Conservation (phyloP, 371 early-diverging fungal species). For the Parasitella parasitica region DNA sequence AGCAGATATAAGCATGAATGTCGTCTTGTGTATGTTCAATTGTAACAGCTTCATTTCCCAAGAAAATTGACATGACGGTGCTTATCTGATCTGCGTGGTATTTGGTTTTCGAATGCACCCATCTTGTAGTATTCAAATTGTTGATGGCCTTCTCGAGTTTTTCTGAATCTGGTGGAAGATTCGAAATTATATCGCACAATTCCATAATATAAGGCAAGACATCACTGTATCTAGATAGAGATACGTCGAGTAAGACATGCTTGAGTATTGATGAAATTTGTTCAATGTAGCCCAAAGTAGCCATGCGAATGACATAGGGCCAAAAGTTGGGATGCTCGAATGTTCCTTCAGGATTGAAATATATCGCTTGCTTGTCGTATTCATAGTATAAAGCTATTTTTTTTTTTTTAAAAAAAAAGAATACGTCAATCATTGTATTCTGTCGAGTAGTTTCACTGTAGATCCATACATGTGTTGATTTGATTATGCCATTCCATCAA, state of each 20-base stretch:
- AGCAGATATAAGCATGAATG: constrained; percentile 7
- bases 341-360: background rate
- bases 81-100: background rate
- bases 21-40: background rate
- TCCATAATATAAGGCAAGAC: background rate
- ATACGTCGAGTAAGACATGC: background rate
- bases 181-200: background rate
- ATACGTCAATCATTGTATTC: background rate
- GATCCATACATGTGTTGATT: constrained; percentile 4
- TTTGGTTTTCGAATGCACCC: background rate
- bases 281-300: constrained; percentile 3
- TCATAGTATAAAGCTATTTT: constrained; percentile 6
- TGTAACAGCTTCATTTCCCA: background rate
- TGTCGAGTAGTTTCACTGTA: background rate
- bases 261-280: background rate
- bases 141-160: background rate
- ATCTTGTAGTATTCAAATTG: background rate
- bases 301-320: constrained; percentile 9
- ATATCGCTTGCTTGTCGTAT: background rate
- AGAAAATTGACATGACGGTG: background rate
- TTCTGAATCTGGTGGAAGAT: background rate
- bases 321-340: constrained; percentile 12
- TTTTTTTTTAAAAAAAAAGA: background rate
- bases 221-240: background rate
- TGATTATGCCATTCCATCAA: constrained; percentile 15